Conservation (phyloP, 805 yeast species). For the Danielia reshetovae region DNA sequence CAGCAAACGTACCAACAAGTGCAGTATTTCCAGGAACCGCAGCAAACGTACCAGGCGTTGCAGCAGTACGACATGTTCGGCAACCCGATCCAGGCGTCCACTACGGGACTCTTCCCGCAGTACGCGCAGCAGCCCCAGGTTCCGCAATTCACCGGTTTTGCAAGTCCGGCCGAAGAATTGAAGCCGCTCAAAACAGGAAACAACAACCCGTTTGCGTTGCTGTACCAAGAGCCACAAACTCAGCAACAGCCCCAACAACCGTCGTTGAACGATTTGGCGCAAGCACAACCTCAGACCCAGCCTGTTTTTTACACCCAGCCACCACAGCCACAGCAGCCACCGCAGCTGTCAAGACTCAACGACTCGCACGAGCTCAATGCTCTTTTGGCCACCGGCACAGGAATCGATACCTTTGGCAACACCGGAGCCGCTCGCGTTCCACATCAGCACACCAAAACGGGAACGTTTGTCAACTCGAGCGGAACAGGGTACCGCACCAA, state of each 20-base stretch:
- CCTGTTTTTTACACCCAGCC: constrained; percentile 32
- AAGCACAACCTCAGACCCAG: constrained; percentile 16
- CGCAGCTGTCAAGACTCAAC: constrained; percentile 33
- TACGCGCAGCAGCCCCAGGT: constrained; percentile 27
- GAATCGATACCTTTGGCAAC: constrained; percentile 90
- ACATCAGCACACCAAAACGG: constrained; percentile 84
- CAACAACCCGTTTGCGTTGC: constrained; percentile 73
- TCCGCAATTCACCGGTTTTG: constrained; percentile 19
- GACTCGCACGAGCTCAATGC: constrained; percentile 66
- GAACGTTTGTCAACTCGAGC: constrained; percentile 77
- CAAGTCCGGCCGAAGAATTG: constrained; percentile 20
- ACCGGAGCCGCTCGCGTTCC: constrained; percentile 82
- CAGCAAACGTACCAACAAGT: constrained; percentile 25
- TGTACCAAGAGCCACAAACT: constrained; percentile 9
- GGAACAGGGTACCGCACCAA: constrained; percentile 73
- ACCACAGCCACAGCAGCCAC: constrained; percentile 13
- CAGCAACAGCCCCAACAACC: constrained; percentile 16
- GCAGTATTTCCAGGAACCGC: constrained; percentile 12
- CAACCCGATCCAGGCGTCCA: constrained; percentile 54
- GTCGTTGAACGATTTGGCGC: constrained; percentile 27
- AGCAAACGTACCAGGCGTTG: constrained; percentile 19
- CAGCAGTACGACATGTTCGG: constrained; percentile 61
- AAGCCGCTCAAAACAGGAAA: constrained; percentile 66
- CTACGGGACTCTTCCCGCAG: constrained; percentile 48
- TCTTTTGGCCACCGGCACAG: constrained; percentile 81